A percentile compares a stretch with the other conserved stretches of the same genome.
These are phyloP conservation scores for Ceratonia siliqua DNA, from an alignment of 306 rosid species.

Conservation along the genomic window DNA sequence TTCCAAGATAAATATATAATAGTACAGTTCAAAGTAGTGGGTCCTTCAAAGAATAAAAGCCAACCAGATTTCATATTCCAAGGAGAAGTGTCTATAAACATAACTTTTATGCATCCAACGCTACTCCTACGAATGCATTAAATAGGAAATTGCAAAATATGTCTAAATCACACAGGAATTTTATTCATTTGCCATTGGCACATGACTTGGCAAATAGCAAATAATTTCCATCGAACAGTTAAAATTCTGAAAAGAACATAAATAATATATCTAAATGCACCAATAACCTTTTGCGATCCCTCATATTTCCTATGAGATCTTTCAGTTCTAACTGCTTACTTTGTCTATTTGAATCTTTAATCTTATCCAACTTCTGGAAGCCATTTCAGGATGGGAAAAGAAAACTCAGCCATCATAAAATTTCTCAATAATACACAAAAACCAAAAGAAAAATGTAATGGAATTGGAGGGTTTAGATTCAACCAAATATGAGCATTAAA, in stretches of 20 bases:
- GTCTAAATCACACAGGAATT: constrained; percentile 9
- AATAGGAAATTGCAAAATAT: constrained; percentile 18
- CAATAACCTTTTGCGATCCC: constrained; percentile 85
- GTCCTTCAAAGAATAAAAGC: too few relatives aligned
- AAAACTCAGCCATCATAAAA: too few relatives aligned
- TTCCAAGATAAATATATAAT: too few relatives aligned
- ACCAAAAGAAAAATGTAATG: too few relatives aligned
- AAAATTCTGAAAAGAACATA: constrained; percentile 17
- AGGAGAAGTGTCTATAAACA: too few relatives aligned
- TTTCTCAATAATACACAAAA: too few relatives aligned
- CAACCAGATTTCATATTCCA: too few relatives aligned
- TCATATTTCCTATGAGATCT: constrained; percentile 94
- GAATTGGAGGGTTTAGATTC: too few relatives aligned
- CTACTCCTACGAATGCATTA: constrained; percentile 4
- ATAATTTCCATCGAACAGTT: background rate
- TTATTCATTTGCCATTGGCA: constrained; percentile 14
- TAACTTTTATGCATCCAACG: too few relatives aligned
- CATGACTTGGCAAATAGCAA: background rate
- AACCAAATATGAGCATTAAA: too few relatives aligned
- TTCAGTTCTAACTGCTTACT: constrained; percentile 92
- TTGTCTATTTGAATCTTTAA: constrained; percentile 91
- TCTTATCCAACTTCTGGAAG: constrained; percentile 93
- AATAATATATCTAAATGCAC: background rate
- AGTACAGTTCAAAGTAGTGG: too few relatives aligned
- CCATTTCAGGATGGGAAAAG: constrained; percentile 73